Evolutionary conservation across 106 monocot species (phyloP).

Genomic region (Allium cepa): DNA sequence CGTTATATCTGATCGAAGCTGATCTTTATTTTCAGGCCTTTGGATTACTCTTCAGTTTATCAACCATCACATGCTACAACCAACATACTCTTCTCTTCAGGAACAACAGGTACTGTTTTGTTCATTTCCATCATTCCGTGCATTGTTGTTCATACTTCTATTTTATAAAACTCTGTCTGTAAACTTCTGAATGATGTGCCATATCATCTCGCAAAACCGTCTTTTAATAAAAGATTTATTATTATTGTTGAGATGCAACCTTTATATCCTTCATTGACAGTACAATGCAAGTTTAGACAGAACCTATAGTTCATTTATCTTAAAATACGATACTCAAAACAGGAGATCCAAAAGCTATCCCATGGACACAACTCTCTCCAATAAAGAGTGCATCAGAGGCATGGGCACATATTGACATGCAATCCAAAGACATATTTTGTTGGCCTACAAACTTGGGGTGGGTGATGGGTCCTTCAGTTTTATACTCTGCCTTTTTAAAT

Average conservation of each 20-base stretch:
- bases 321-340: background rate
- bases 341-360: slow-evolving; percentile 97
- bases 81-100: slow-evolving; percentile 93
- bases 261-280: too few species aligned
- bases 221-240: too few species aligned
- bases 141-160: background rate
- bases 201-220: too few species aligned
- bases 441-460: slow-evolving; percentile 97
- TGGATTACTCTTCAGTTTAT: slow-evolving; percentile 53
- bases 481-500: slow-evolving; percentile 66
- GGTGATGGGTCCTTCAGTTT: slow-evolving; percentile 74
- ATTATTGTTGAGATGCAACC: too few species aligned
- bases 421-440: slow-evolving; percentile 56
- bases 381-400: slow-evolving; percentile 74
- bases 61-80: slow-evolving; percentile 42
- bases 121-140: background rate
- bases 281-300: too few species aligned
- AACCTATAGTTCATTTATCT: too few species aligned
- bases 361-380: slow-evolving; percentile 89
- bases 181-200: too few species aligned
- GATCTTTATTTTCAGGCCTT: slow-evolving; percentile 27
- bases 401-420: slow-evolving; percentile 78
- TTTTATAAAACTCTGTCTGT: background rate
- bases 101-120: slow-evolving; percentile 64
- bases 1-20: background rate